A percentile compares a stretch with the other conserved stretches of the same genome.
Conservation (phyloP, 768 basidiomycete genomes). For the Hygrocybe coccinea region DNA sequence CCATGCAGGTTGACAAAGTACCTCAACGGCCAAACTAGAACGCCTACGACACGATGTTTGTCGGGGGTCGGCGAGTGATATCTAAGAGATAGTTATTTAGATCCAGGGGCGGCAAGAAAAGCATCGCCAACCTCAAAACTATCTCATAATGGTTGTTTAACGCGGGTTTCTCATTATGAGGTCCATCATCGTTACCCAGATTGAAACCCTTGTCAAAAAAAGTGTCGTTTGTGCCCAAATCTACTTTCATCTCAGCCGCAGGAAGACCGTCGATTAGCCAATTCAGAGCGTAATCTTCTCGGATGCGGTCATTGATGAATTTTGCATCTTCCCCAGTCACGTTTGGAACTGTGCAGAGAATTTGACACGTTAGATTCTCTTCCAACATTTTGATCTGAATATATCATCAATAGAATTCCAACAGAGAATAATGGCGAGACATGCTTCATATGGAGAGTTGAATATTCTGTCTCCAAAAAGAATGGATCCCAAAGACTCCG, state of each 20-base stretch:
- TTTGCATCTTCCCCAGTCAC: constrained; percentile 70
- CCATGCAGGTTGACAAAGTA: constrained; percentile 11
- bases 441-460: constrained; percentile 80
- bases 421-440: constrained; percentile 22
- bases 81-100: constrained; percentile 35
- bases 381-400: constrained; percentile 74
- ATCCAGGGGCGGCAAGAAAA: neutral
- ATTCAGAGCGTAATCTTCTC: constrained; percentile 89
- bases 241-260: constrained; percentile 86
- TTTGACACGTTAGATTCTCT: constrained; percentile 69
- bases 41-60: constrained; percentile 85
- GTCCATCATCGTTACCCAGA: constrained; percentile 69
- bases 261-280: constrained; percentile 95
- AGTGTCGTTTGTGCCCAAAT: constrained; percentile 69
- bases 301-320: constrained; percentile 88
- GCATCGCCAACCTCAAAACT: constrained; percentile 55
- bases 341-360: constrained; percentile 54
- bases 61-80: constrained; percentile 71
- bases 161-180: constrained; percentile 53
- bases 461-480: constrained; percentile 96
- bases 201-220: constrained; percentile 96
- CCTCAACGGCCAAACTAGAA: constrained; percentile 73
- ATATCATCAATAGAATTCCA: constrained; percentile 7
- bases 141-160: constrained; percentile 94
- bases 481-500: constrained; percentile 87